Conservation (phyloP, 331 rosid species). For the Prunus yedoensis region DNA sequence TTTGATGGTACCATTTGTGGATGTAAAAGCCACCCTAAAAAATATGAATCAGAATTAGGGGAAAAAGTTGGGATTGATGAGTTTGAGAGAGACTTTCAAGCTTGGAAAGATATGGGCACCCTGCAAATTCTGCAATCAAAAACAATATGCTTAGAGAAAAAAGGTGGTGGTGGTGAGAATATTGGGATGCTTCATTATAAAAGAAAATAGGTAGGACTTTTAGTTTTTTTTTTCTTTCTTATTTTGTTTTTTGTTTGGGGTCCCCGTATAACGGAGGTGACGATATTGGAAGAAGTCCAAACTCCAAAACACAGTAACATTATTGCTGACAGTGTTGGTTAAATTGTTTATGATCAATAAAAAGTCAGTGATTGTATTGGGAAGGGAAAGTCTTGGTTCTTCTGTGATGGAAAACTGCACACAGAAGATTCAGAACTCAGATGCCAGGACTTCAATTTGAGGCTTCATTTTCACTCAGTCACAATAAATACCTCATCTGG, state of each 20-base stretch:
- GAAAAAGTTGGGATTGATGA: constrained; percentile 8
- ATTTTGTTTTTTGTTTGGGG: background rate
- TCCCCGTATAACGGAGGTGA: constrained; percentile 8
- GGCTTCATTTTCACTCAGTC: background rate
- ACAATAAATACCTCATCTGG: background rate
- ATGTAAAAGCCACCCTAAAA: constrained; percentile 12
- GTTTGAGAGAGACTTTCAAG: constrained; percentile 16
- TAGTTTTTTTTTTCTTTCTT: background rate
- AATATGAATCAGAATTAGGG: background rate
- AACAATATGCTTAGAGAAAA: background rate
- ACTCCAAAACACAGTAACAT: background rate
- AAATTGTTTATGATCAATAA: background rate
- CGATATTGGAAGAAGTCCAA: constrained; percentile 22
- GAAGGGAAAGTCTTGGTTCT: constrained; percentile 1
- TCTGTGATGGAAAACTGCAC: constrained; percentile 1
- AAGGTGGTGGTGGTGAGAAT: background rate
- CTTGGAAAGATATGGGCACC: constrained; percentile 12
- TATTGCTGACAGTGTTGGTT: background rate
- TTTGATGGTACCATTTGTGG: constrained; percentile 58
- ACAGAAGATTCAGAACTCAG: background rate
- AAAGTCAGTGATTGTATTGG: background rate
- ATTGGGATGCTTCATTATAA: constrained; percentile 4
- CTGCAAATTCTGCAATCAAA: background rate
- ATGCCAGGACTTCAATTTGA: constrained; percentile 2
- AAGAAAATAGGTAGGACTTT: background rate